Evolutionary conservation across 345 rosid genomes (phyloP).

Genomic region (Syzygium aromaticum): DNA sequence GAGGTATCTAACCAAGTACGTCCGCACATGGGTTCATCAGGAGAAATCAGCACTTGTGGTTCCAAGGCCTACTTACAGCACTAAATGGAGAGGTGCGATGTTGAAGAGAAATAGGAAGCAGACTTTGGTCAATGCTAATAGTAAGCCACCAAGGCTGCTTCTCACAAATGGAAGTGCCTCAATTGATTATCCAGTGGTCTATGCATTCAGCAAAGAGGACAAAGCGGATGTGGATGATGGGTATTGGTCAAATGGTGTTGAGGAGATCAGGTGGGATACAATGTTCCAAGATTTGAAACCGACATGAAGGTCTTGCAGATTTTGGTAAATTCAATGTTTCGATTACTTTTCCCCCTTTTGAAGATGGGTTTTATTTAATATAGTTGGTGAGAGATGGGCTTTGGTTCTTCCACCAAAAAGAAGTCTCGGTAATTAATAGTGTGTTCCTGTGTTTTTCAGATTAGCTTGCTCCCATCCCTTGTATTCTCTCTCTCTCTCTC

Average conservation of each 20-base stretch:
- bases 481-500: neutral
- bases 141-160: constrained; percentile 33
- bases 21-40: constrained; percentile 33
- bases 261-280: constrained; percentile 84
- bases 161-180: constrained; percentile 44
- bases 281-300: constrained; percentile 91
- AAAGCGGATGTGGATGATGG: constrained; percentile 17
- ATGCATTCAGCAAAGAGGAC: constrained; percentile 28
- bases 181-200: constrained; percentile 21
- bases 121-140: neutral
- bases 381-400: constrained; percentile 57
- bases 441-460: neutral
- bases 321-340: neutral
- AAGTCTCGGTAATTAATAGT: neutral
- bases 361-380: neutral
- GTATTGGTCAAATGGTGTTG: constrained; percentile 36
- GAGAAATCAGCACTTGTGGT: constrained; percentile 45
- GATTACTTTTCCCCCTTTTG: neutral
- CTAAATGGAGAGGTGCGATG: constrained; percentile 15
- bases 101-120: constrained; percentile 67
- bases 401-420: constrained; percentile 49
- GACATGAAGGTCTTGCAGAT: constrained; percentile 31
- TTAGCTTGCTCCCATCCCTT: neutral
- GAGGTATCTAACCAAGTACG: constrained; percentile 30
- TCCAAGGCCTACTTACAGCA: neutral